These are phyloP conservation scores for Yarrowia osloensis DNA, from an alignment of 805 yeast species.

Conservation along the genomic window DNA sequence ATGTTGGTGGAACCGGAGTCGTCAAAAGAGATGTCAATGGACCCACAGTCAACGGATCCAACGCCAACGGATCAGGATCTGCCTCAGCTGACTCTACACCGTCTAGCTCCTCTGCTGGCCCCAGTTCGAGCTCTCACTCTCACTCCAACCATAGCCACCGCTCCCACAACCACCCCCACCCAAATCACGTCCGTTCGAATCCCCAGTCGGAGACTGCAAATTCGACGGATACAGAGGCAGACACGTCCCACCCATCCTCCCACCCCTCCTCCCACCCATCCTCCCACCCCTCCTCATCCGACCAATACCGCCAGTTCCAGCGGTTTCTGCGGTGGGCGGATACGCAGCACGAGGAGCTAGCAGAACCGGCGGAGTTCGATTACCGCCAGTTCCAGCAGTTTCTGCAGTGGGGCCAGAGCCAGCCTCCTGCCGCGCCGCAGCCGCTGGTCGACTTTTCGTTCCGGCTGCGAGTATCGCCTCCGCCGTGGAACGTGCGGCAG, in stretches of 20 bases:
- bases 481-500: constrained; percentile 20
- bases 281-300: too few species aligned
- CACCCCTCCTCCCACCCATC: too few species aligned
- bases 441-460: constrained; percentile 9
- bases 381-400: constrained; percentile 22
- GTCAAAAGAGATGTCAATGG: too few species aligned
- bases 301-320: constrained; percentile 25
- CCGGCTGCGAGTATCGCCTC: constrained; percentile 4
- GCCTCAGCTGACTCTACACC: neutral
- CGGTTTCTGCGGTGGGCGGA: constrained; percentile 26
- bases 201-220: neutral
- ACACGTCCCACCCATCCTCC: neutral
- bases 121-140: neutral
- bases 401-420: constrained; percentile 10
- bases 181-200: neutral
- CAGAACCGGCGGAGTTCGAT: constrained; percentile 22
- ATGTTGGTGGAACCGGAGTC: neutral
- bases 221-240: constrained; percentile 9
- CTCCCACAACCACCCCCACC: neutral
- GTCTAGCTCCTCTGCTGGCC: neutral
- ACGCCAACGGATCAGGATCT: too few species aligned
- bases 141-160: neutral
- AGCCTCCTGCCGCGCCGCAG: neutral
- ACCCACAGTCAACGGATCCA: too few species aligned
- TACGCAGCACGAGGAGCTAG: constrained; percentile 5